phyloP scores from a whole-genome alignment of 2,329 filamentous ascomycete genomes.

The Arthrocladium fulminans region DNA sequence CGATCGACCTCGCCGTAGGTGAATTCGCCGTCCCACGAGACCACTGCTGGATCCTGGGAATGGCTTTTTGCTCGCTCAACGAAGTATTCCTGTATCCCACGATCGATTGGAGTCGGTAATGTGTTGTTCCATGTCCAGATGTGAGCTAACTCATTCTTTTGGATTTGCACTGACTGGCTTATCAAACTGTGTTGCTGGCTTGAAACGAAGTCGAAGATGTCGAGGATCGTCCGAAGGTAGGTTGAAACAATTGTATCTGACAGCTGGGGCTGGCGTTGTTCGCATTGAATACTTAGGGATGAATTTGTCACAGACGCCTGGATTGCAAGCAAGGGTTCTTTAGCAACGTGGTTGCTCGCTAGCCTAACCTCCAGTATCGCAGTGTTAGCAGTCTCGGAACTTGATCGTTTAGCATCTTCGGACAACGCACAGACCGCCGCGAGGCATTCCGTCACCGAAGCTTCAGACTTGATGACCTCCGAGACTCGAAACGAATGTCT shows the following conservation, averaged over 20 bases:
- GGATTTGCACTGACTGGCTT: neutral
- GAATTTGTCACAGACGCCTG: neutral
- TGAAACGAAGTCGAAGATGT: neutral
- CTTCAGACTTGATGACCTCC: neutral
- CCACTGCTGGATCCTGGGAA: conserved; percentile 24
- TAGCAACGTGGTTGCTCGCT: neutral
- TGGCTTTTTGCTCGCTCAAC: conserved; percentile 8
- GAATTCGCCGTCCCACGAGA: conserved; percentile 34
- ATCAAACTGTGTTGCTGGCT: neutral
- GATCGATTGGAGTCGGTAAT: conserved; percentile 17
- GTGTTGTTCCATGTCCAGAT: conserved; percentile 23
- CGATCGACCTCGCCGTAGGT: conserved; percentile 30
- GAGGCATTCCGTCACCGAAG: neutral
- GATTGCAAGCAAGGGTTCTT: neutral
- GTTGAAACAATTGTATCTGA: neutral
- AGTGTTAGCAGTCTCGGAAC: neutral
- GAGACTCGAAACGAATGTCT: neutral
- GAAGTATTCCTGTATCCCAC: conserved; percentile 18
- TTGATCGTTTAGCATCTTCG: neutral
- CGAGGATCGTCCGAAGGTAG: neutral
- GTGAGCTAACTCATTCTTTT: conserved; percentile 14
- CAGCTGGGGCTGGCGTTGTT: neutral
- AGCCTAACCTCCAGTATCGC: neutral
- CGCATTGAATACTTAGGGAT: neutral
- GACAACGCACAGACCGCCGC: neutral